A percentile compares a stretch with the other conserved stretches of the same genome.
Conservation (phyloP, 257 asterid species). For the Eustoma russellianum region DNA sequence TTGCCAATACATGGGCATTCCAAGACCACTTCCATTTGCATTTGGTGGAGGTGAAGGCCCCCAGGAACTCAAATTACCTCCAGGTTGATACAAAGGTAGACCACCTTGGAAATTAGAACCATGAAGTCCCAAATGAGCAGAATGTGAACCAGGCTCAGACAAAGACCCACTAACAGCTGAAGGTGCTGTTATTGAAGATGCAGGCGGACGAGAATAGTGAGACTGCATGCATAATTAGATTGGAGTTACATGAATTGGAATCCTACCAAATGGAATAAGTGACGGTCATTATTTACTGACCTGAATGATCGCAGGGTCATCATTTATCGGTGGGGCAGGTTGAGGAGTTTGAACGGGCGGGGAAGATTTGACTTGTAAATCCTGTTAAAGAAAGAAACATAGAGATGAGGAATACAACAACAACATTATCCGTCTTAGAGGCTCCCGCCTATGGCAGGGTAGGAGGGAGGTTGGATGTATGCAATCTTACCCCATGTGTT, state of each 20-base stretch:
- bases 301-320: slow-evolving; percentile 97
- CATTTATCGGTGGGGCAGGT: slow-evolving; percentile 46
- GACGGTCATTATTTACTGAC: slow-evolving; percentile 25
- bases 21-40: slow-evolving; percentile 55
- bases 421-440: too few relatives aligned
- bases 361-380: slow-evolving; percentile 88
- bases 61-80: slow-evolving; percentile 84
- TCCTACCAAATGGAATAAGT: slow-evolving; percentile 8
- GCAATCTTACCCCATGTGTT: too few relatives aligned
- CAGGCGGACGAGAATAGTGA: slow-evolving; percentile 62
- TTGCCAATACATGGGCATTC: slow-evolving; percentile 96
- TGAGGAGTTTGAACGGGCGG: slow-evolving; percentile 73
- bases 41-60: slow-evolving; percentile 59
- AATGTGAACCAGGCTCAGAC: slow-evolving; percentile 46
- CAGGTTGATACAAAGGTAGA: slow-evolving; percentile 83
- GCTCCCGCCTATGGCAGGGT: too few relatives aligned
- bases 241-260: slow-evolving; percentile 13
- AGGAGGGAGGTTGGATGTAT: too few relatives aligned
- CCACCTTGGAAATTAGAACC: slow-evolving; percentile 56
- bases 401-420: slow-evolving; percentile 1
- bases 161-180: slow-evolving; percentile 44
- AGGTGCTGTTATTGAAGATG: slow-evolving; percentile 58
- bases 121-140: slow-evolving; percentile 60
- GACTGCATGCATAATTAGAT: slow-evolving; percentile 52
- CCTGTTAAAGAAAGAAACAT: slow-evolving; percentile 38